Evolutionary conservation across 176 grass and related monocot species (phyloP).

Genomic region (Phoenix dactylifera): DNA sequence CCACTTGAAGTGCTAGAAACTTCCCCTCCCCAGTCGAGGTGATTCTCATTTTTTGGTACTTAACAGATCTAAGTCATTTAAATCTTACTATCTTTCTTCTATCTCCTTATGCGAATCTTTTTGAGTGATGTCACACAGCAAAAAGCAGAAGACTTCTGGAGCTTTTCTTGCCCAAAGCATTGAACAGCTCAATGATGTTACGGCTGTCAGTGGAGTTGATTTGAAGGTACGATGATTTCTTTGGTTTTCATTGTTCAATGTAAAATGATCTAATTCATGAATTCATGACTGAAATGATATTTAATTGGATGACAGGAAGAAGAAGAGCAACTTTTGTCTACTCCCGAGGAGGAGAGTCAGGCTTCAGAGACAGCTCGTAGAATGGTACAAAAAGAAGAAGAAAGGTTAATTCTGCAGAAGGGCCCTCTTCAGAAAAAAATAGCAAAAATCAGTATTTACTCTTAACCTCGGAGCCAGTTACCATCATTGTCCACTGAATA

Average conservation of each 20-base stretch:
- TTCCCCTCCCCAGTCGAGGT: no score
- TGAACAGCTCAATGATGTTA: slow-evolving; percentile 96
- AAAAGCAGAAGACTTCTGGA: slow-evolving; percentile 79
- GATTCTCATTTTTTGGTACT: no score
- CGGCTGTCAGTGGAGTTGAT: slow-evolving; percentile 96
- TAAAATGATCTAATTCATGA: no score
- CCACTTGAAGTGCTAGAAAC: no score
- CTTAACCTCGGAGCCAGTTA: slow-evolving; percentile 5
- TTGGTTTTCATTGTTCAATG: no score
- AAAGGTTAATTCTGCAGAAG: slow-evolving; percentile 70
- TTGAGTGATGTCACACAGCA: slow-evolving; percentile 23
- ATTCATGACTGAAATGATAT: background rate
- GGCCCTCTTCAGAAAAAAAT: slow-evolving; percentile 65
- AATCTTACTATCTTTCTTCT: no score
- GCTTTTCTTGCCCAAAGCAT: slow-evolving; percentile 91
- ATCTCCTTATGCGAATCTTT: no score
- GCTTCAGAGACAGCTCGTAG: slow-evolving; percentile 78
- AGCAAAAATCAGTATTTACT: slow-evolving; percentile 69
- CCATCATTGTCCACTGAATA: background rate
- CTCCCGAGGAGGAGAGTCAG: slow-evolving; percentile 71
- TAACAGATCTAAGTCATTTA: no score
- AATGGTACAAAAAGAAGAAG: slow-evolving; percentile 91
- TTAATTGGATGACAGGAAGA: slow-evolving; percentile 46
- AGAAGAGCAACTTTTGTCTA: slow-evolving; percentile 86
- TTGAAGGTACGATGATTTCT: slow-evolving; percentile 48